These are phyloP conservation scores for Leishmania mexicana DNA, from an alignment of 208 protist species.

Conservation along the genomic window DNA sequence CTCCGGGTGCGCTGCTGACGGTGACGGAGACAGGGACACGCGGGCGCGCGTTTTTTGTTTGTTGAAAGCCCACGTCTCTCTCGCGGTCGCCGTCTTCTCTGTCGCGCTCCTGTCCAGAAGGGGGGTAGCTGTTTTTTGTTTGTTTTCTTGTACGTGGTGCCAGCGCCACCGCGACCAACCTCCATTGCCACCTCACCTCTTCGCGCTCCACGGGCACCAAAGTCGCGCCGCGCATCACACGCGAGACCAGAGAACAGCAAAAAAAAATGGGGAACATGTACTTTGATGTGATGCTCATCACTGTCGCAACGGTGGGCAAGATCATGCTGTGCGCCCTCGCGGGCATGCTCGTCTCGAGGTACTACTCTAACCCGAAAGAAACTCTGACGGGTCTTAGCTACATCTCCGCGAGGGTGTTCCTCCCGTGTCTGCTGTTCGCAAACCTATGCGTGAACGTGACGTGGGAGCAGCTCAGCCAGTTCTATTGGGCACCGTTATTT, in stretches of 20 bases:
- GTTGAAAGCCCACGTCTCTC: neutral
- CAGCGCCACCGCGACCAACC: neutral
- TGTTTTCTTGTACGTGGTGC: neutral
- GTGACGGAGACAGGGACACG: neutral
- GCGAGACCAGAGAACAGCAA: neutral
- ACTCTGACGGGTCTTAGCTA: conserved; percentile 60
- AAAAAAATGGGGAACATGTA: conserved; percentile 39
- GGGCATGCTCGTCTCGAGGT: conserved; percentile 54
- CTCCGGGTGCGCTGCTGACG: too few relatives aligned
- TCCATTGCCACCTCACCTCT: neutral
- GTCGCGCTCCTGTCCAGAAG: neutral
- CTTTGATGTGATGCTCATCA: conserved; percentile 51
- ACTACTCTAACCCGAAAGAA: conserved; percentile 35
- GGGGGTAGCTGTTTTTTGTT: too few relatives aligned
- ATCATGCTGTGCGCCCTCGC: conserved; percentile 57
- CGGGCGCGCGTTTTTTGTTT: neutral
- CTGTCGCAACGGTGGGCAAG: conserved; percentile 59
- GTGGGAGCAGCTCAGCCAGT: conserved; percentile 47
- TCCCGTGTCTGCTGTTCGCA: conserved; percentile 73
- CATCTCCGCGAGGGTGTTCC: conserved; percentile 62
- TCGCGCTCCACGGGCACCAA: neutral
- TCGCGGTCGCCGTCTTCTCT: neutral
- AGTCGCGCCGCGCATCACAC: neutral
- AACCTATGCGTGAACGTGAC: conserved; percentile 70
- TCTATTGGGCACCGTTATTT: conserved; percentile 67